Conservation (phyloP, 2,329 filamentous ascomycete genomes). For the Colletotrichum siamense region DNA sequence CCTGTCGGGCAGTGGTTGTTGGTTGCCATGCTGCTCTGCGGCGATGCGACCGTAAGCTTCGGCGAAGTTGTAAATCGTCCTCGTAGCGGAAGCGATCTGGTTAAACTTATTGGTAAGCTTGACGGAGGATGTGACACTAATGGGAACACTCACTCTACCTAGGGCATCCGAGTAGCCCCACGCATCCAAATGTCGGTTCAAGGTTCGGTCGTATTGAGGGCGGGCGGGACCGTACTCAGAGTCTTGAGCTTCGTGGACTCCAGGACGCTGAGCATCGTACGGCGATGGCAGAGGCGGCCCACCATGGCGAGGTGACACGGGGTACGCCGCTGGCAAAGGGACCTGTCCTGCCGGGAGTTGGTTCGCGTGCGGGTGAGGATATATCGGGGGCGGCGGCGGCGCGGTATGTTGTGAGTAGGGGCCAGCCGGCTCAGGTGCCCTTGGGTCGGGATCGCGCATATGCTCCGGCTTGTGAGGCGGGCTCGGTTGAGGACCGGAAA, state of each 20-base stretch:
- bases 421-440: conserved; percentile 43
- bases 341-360: conserved; percentile 54
- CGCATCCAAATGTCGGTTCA: conserved; percentile 56
- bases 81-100: conserved; percentile 57
- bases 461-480: conserved; percentile 47
- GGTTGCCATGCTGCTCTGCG: conserved; percentile 57
- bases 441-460: conserved; percentile 38
- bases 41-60: conserved; percentile 61
- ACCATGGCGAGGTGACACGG: conserved; percentile 56
- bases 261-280: conserved; percentile 51
- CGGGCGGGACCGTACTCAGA: conserved; percentile 45
- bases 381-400: conserved; percentile 18
- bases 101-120: conserved; percentile 17
- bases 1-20: conserved; percentile 58
- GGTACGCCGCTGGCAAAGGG: conserved; percentile 51
- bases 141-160: conserved; percentile 49
- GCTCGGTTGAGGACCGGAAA: conserved; percentile 42
- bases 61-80: conserved; percentile 62
- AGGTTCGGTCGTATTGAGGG: conserved; percentile 48
- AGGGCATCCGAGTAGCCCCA: conserved; percentile 61
- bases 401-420: conserved; percentile 31
- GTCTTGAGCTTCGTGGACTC: conserved; percentile 47
- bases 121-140: conserved; percentile 33
- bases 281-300: conserved; percentile 46
- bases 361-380: conserved; percentile 31